phyloP scores from a whole-genome alignment of 2,329 filamentous ascomycete species.

The Penicillium hordei region DNA sequence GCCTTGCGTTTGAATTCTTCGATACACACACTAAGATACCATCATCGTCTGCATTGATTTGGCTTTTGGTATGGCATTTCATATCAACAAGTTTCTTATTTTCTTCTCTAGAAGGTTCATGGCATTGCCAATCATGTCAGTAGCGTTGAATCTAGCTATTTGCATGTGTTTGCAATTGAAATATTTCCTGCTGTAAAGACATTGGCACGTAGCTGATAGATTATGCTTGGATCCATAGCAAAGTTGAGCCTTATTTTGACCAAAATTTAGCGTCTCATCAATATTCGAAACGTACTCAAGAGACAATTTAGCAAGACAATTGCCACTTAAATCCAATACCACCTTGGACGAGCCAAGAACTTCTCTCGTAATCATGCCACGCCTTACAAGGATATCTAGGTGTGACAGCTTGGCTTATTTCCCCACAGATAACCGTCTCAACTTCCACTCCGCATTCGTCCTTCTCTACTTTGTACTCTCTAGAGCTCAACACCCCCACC shows the following conservation, averaged over 20 bases:
- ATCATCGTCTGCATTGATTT: conserved; percentile 6
- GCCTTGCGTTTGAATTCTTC: conserved; percentile 4
- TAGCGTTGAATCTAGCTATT: background rate
- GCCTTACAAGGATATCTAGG: background rate
- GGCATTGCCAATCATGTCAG: background rate
- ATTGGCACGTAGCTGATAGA: too few species aligned
- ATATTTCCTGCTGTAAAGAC: background rate
- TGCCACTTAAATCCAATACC: background rate
- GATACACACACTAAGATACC: conserved; percentile 22
- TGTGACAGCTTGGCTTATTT: background rate
- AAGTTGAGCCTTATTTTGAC: background rate
- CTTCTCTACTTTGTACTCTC: background rate
- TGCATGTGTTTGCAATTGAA: background rate
- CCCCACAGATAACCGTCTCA: conserved; percentile 20
- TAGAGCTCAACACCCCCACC: background rate
- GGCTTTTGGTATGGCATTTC: background rate
- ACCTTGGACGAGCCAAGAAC: background rate
- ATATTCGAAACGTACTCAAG: background rate
- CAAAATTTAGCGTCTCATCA: background rate
- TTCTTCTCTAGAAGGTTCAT: background rate
- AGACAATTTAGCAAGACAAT: background rate
- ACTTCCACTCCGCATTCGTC: conserved; percentile 5
- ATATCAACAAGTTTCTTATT: background rate
- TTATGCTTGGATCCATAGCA: background rate
- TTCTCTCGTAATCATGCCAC: background rate